Evolutionary conservation across 1,284 basidiomycete species (phyloP).

Genomic region (Ganoderma leucocontextum): DNA sequence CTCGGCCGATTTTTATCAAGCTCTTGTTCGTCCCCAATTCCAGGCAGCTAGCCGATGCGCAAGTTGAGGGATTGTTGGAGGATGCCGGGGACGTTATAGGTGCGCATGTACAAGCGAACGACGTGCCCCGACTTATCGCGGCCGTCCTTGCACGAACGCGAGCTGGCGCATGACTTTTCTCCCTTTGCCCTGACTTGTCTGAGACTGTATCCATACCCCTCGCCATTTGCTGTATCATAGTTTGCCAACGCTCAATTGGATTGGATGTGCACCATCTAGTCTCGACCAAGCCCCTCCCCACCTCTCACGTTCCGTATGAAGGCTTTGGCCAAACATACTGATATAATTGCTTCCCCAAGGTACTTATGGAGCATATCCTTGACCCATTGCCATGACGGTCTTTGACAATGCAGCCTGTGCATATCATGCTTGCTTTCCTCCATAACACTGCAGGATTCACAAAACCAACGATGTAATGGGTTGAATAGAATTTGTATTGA

Average conservation of each 20-base stretch:
- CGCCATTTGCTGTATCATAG: constrained; percentile 1
- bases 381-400: too few relatives aligned
- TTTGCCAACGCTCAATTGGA: background rate
- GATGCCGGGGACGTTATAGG: constrained; percentile 70
- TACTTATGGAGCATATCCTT: too few relatives aligned
- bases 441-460: too few relatives aligned
- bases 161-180: constrained; percentile 25
- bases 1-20: constrained; percentile 54
- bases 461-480: background rate
- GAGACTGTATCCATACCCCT: constrained; percentile 12
- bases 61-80: constrained; percentile 58
- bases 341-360: background rate
- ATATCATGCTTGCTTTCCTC: too few relatives aligned
- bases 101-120: constrained; percentile 70
- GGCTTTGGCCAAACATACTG: too few relatives aligned
- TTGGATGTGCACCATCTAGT: background rate
- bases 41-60: constrained; percentile 63
- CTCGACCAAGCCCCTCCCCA: too few relatives aligned
- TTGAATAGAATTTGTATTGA: background rate
- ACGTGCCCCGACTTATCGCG: constrained; percentile 75
- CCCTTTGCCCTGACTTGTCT: background rate
- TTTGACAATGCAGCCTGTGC: too few relatives aligned
- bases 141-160: constrained; percentile 63
- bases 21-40: constrained; percentile 77
- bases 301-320: too few relatives aligned